Percentiles rank a stretch among this genome's conserved stretches.
Conservation (phyloP, 495 filamentous ascomycete species). For the Stereocaulon alpinum region DNA sequence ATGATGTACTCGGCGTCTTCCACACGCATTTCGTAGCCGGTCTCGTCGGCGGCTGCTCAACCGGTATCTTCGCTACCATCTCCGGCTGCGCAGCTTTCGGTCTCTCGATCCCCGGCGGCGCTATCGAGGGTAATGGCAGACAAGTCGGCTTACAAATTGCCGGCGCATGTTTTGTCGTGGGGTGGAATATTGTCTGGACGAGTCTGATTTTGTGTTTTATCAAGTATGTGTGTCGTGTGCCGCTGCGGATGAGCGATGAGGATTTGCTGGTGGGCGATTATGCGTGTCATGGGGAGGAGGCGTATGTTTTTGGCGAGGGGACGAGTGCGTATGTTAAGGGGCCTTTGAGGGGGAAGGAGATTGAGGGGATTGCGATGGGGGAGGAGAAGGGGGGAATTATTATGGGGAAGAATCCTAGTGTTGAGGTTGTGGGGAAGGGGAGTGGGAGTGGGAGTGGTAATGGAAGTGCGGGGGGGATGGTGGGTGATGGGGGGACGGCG, state of each 20-base stretch:
- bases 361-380: constrained; percentile 8
- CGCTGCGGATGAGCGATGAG: constrained; percentile 39
- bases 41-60: constrained; percentile 41
- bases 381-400: constrained; percentile 9
- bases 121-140: constrained; percentile 41
- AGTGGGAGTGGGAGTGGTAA: background rate
- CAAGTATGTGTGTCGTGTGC: constrained; percentile 43
- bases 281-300: constrained; percentile 42
- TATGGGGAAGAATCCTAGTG: constrained; percentile 14
- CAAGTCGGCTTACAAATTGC: constrained; percentile 46
- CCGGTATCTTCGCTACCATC: constrained; percentile 43
- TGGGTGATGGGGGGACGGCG: background rate
- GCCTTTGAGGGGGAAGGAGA: background rate
- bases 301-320: constrained; percentile 31
- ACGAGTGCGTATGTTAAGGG: background rate
- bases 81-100: constrained; percentile 42
- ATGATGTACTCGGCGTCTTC: constrained; percentile 43
- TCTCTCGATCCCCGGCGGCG: constrained; percentile 40
- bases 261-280: constrained; percentile 39
- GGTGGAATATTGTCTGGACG: constrained; percentile 47
- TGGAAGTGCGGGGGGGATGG: background rate
- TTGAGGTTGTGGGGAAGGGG: constrained; percentile 2
- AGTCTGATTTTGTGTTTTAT: constrained; percentile 43
- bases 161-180: constrained; percentile 46
- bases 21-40: constrained; percentile 46